Percentiles rank a stretch among this genome's conserved stretches.
Conservation (phyloP, 2,329 filamentous ascomycete genomes). For the Lachnellula suecica region DNA sequence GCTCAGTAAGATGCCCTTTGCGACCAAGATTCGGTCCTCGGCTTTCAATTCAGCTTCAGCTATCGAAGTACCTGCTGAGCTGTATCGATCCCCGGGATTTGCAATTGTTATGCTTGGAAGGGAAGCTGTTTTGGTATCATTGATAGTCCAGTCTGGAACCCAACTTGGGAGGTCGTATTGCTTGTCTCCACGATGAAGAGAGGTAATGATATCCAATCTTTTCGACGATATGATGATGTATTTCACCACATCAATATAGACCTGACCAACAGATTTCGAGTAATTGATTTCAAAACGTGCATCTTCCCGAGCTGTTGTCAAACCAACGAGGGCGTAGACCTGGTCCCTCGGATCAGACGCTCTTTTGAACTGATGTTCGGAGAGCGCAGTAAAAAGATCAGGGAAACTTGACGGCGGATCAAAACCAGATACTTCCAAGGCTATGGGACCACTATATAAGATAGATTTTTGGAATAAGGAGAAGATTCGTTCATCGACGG, state of each 20-base stretch:
- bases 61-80: not conserved
- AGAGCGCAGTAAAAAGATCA: not conserved
- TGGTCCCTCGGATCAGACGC: conserved; percentile 5
- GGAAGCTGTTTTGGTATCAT: not conserved
- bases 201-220: not conserved
- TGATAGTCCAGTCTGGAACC: not conserved
- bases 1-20: not conserved
- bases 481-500: not conserved
- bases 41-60: not conserved
- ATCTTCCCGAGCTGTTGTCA: conserved; percentile 3
- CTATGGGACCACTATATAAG: not conserved
- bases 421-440: not conserved
- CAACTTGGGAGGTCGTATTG: not conserved
- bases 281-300: conserved; percentile 5
- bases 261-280: not conserved
- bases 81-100: too few species aligned
- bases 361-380: not conserved
- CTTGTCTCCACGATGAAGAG: not conserved
- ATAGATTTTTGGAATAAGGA: not conserved
- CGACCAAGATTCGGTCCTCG: not conserved
- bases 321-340: conserved; percentile 6
- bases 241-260: conserved; percentile 4
- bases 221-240: not conserved
- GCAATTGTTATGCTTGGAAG: not conserved
- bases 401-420: not conserved